phyloP scores from a whole-genome alignment of 2,329 filamentous ascomycete species.

The Proliferodiscus dingleyae region DNA sequence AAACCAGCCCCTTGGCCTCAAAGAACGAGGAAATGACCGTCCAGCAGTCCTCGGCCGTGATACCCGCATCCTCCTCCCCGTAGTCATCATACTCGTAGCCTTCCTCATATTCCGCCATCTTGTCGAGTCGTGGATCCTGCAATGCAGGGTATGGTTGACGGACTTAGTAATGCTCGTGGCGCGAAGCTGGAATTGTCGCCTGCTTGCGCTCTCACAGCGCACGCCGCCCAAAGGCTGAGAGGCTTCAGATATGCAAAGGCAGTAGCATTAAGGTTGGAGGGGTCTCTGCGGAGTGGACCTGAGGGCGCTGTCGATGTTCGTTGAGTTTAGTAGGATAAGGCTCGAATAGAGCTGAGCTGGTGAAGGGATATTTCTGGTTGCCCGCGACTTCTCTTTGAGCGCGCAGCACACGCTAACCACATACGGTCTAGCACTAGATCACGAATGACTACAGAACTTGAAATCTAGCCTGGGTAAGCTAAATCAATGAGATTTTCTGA shows the following conservation, averaged over 20 bases:
- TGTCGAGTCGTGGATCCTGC: constrained; percentile 9
- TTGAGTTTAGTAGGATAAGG: neutral
- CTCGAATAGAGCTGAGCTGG: neutral
- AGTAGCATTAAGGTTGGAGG: constrained; percentile 14
- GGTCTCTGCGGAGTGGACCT: neutral
- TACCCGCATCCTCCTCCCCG: constrained; percentile 63
- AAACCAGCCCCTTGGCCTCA: constrained; percentile 89
- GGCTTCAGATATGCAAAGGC: constrained; percentile 13
- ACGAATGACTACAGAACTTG: no score
- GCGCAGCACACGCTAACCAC: neutral
- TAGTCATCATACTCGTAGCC: constrained; percentile 67
- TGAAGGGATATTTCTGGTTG: neutral
- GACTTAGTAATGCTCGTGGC: constrained; percentile 5
- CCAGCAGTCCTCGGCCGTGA: constrained; percentile 98
- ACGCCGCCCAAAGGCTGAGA: constrained; percentile 13
- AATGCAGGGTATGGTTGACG: no score
- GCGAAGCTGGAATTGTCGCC: constrained; percentile 14
- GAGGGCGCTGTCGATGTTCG: neutral
- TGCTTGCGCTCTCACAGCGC: constrained; percentile 9
- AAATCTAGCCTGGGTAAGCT: no score
- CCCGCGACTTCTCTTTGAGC: neutral
- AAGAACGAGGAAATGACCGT: constrained; percentile 96
- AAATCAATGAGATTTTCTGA: no score
- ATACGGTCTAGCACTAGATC: no score
- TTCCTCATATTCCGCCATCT: constrained; percentile 36